Evolutionary conservation across 1,284 basidiomycete genomes (phyloP).

Genomic region (Pyrrhoderma lamaoense): DNA sequence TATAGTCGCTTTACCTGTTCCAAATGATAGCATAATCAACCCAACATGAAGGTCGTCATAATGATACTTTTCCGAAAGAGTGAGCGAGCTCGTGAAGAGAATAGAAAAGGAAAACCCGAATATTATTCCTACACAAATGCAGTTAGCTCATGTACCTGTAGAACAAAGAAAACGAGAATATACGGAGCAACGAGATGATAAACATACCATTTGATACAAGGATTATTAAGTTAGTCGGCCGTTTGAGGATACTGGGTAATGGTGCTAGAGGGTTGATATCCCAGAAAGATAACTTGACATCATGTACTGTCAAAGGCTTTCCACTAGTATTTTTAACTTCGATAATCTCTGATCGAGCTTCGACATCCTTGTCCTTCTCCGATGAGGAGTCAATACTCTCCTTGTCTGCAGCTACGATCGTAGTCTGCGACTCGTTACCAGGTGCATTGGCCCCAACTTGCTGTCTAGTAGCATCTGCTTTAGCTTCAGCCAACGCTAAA

Average conservation of each 20-base stretch:
- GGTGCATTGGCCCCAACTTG: neutral
- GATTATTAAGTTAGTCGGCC: slow-evolving; percentile 61
- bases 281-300: slow-evolving; percentile 43
- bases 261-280: slow-evolving; percentile 74
- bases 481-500: slow-evolving; percentile 28
- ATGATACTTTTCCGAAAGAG: slow-evolving; percentile 53
- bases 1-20: too few relatives aligned
- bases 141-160: too few relatives aligned
- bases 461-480: slow-evolving; percentile 9
- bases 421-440: neutral
- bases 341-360: slow-evolving; percentile 5
- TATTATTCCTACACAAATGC: slow-evolving; percentile 32
- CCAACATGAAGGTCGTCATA: slow-evolving; percentile 70
- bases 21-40: slow-evolving; percentile 70
- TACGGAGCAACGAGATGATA: neutral
- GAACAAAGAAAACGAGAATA: too few relatives aligned
- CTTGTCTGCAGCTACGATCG: neutral
- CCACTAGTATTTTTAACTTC: neutral
- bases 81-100: slow-evolving; percentile 65
- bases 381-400: neutral
- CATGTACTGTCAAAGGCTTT: neutral
- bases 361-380: slow-evolving; percentile 14
- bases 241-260: slow-evolving; percentile 47
- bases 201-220: slow-evolving; percentile 60
- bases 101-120: slow-evolving; percentile 68